Evolutionary conservation across 345 rosid genomes (phyloP).

Genomic region (Salix exigua): DNA sequence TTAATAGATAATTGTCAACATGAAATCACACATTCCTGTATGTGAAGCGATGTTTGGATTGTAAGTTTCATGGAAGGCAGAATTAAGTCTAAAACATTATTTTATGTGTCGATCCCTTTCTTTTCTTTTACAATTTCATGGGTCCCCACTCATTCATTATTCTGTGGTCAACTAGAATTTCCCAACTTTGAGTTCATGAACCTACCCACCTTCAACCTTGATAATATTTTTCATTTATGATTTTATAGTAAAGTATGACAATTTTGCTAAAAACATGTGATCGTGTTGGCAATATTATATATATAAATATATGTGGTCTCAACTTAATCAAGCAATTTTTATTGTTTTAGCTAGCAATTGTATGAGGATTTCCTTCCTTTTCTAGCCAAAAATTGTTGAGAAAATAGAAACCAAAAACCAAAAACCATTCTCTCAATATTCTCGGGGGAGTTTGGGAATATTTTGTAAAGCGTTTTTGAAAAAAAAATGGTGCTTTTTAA

Average conservation of each 20-base stretch:
- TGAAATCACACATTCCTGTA: not conserved
- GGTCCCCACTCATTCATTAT: not conserved
- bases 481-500: too few species aligned
- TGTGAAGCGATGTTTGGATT: not conserved
- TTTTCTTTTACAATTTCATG: not conserved
- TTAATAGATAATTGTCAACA: not conserved
- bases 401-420: not conserved
- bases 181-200: conserved; percentile 15
- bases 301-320: not conserved
- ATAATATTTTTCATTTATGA: not conserved
- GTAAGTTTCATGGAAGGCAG: not conserved
- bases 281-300: not conserved
- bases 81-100: not conserved
- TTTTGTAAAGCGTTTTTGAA: too few species aligned
- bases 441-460: not conserved
- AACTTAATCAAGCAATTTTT: not conserved
- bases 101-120: not conserved
- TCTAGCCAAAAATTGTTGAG: not conserved
- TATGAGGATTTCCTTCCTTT: not conserved
- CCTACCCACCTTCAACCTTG: not conserved
- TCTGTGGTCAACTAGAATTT: not conserved
- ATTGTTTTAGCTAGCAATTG: not conserved
- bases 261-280: not conserved
- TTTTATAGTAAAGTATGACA: not conserved
- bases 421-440: not conserved